Conservation (phyloP, 179 eudicot species). For the Beta lomatogona region DNA sequence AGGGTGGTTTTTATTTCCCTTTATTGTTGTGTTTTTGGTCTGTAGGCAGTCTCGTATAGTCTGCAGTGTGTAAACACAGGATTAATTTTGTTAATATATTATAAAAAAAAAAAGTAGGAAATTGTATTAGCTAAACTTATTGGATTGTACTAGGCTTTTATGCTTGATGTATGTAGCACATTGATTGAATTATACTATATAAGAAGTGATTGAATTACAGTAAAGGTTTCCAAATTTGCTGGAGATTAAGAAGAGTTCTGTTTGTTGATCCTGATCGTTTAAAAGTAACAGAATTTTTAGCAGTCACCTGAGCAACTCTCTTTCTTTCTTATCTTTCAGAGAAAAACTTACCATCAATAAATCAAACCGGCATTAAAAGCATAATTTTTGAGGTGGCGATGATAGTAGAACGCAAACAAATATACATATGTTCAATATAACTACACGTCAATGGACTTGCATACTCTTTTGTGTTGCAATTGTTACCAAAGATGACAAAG, state of each 20-base stretch:
- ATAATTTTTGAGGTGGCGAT: no score
- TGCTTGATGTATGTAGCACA: slow-evolving; percentile 22
- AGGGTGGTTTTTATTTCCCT: slow-evolving; percentile 38
- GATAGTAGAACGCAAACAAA: no score
- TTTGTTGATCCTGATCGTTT: no score
- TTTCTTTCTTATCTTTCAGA: no score
- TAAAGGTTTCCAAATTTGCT: not conserved
- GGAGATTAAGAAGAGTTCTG: not conserved
- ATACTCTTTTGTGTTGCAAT: no score
- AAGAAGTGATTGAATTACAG: slow-evolving; percentile 20
- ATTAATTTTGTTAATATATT: slow-evolving; percentile 21
- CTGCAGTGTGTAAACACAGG: slow-evolving; percentile 10
- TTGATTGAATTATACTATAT: slow-evolving; percentile 16
- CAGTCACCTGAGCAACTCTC: no score
- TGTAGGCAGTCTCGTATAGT: slow-evolving; percentile 26
- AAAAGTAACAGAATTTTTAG: no score
- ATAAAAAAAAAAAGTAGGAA: slow-evolving; percentile 7
- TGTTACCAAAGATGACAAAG: no score
- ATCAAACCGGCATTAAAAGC: no score
- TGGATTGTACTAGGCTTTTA: slow-evolving; percentile 4
- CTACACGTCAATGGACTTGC: no score
- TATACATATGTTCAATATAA: no score
- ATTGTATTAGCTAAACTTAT: slow-evolving; percentile 10
- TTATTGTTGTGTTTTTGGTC: slow-evolving; percentile 21
- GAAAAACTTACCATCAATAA: no score